Base-by-base conservation (phyloP, 2,329 filamentous ascomycete species). In the Clarireedia monteithiana region DNA sequence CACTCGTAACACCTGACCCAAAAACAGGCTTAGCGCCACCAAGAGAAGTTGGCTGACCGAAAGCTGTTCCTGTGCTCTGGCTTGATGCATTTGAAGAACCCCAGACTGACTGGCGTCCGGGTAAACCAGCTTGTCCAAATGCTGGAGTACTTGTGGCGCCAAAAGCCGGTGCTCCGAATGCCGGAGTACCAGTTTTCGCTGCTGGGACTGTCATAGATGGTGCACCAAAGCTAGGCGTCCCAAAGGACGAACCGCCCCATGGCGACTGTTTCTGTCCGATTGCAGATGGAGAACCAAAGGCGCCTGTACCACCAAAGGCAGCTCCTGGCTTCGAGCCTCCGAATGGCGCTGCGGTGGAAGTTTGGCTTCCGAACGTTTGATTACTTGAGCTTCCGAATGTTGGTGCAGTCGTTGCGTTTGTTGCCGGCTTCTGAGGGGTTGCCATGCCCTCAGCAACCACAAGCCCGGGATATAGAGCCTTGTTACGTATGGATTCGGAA, bases 401-500 rank as follows among this genome's bases (percentile, higher is more conserved):
- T 64, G 55, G 38, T 49, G 45, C 26, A 6, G 17, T 12, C 7
- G 55, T 26, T 44, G 53, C 24, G 14, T 26, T 14, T 50, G 64
- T 51, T 58, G 63, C 38, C 45, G 61, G 38, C 39, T 65, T 66
- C 26, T 63, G 61, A 62, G 55, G 65, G 46, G 62, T 57, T 17
- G 61, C 47, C 20, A 59, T 53, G 34, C 52, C 62, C 39, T 59
- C 63, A 34, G 74, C 74, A 46, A 72, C 74, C 42, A 78, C 74
- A 60, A 96, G 75, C 4, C 87, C 88, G 42, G 86, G 80, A 69
- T 91, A 97, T 0, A 82, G 81, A 6, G 82, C 83, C 3, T 85
- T 85, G 63, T 85, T 77, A 58, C 85, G 82, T 59, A 99, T 84
- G 2, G 92, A 91, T 44, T 95, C 90, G 38, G 87, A 83, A 72